These are phyloP conservation scores for Paxillus ammoniavirescens DNA, from an alignment of 768 basidiomycete genomes.

Conservation along the genomic window DNA sequence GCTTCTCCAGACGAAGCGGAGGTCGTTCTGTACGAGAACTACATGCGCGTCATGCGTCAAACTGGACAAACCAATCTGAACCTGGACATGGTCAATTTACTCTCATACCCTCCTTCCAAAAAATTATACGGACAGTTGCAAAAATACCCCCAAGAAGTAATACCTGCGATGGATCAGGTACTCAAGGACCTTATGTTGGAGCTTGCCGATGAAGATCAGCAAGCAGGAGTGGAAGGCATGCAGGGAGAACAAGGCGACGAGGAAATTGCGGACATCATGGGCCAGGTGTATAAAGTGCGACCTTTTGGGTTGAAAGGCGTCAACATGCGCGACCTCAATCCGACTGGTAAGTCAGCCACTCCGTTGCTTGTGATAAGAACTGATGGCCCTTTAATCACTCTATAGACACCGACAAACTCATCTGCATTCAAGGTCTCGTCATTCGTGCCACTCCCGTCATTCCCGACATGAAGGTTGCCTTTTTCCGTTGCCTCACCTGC, in stretches of 20 bases:
- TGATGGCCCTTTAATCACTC: neutral
- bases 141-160: constrained; percentile 95
- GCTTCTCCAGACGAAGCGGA: constrained; percentile 67
- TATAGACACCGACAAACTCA: constrained; percentile 95
- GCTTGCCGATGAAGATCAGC: constrained; percentile 77
- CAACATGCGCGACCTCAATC: constrained; percentile 96
- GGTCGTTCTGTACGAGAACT: constrained; percentile 70
- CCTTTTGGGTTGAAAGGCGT: constrained; percentile 82
- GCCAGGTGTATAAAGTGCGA: constrained; percentile 86
- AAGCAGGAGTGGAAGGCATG: constrained; percentile 72
- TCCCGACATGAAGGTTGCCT: constrained; percentile 98
- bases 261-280: constrained; percentile 87
- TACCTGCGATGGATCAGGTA: constrained; percentile 96
- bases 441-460: constrained; percentile 97
- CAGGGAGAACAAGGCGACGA: constrained; percentile 71
- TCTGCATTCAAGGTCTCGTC: constrained; percentile 93
- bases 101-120: constrained; percentile 79
- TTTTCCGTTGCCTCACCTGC: constrained; percentile 96
- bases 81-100: constrained; percentile 81
- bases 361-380: neutral
- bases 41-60: constrained; percentile 81
- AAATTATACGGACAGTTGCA: constrained; percentile 82
- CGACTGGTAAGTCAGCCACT: constrained; percentile 58
- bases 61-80: constrained; percentile 95
- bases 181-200: constrained; percentile 92